Evolutionary conservation across 2,329 filamentous ascomycete species (phyloP).

Genomic region (Sclerotinia glacialis): DNA sequence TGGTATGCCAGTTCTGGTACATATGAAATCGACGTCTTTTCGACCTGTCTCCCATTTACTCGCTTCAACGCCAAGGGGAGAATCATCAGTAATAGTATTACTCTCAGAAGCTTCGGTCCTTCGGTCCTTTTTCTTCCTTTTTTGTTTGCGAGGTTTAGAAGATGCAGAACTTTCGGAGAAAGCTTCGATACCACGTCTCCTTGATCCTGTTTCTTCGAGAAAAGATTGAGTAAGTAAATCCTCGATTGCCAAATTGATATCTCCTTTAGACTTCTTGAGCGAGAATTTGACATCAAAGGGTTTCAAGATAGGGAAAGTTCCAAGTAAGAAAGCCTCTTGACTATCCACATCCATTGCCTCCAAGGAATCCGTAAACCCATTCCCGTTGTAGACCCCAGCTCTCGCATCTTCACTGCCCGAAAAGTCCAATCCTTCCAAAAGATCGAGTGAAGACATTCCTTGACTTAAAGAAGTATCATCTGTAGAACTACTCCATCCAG

Average conservation of each 20-base stretch:
- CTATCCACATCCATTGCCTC: slow-evolving; percentile 52
- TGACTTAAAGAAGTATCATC: slow-evolving; percentile 37
- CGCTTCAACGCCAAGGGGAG: background rate
- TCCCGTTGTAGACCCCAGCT: slow-evolving; percentile 53
- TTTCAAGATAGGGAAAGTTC: slow-evolving; percentile 71
- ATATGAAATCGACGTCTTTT: slow-evolving; percentile 60
- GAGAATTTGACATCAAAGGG: slow-evolving; percentile 63
- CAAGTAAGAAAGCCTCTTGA: slow-evolving; percentile 61
- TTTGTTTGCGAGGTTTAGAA: slow-evolving; percentile 40
- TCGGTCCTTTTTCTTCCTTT: slow-evolving; percentile 41
- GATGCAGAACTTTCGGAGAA: slow-evolving; percentile 57
- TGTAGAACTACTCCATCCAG: slow-evolving; percentile 34
- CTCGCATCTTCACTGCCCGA: slow-evolving; percentile 40
- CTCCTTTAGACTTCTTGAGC: slow-evolving; percentile 64
- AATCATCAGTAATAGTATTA: slow-evolving; percentile 8
- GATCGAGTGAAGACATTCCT: slow-evolving; percentile 30
- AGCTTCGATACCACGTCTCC: slow-evolving; percentile 74
- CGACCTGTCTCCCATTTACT: slow-evolving; percentile 60
- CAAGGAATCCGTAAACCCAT: slow-evolving; percentile 34
- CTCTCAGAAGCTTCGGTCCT: slow-evolving; percentile 33
- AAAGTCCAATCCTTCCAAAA: slow-evolving; percentile 31
- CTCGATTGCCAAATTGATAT: slow-evolving; percentile 70
- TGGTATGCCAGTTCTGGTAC: slow-evolving; percentile 48
- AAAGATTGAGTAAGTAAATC: slow-evolving; percentile 76
- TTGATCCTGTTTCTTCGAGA: slow-evolving; percentile 64